Conservation (phyloP, 805 yeast species). For the Zygosaccharomyces kombuchaensis region DNA sequence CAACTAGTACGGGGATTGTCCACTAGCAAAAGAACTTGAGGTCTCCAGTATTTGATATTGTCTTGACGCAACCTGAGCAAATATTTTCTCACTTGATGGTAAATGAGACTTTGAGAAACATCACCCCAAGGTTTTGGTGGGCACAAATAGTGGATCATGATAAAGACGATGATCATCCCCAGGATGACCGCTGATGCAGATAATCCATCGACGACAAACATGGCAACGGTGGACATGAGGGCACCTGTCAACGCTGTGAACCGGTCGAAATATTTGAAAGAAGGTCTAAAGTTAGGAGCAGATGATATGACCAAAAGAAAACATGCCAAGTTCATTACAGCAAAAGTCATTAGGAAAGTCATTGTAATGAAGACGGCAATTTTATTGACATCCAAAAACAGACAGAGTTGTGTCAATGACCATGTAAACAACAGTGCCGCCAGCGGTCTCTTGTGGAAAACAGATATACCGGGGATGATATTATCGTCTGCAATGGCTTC, state of each 20-base stretch:
- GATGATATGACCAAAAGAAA: conserved; percentile 80
- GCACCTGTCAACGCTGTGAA: conserved; percentile 80
- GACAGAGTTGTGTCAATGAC: conserved; percentile 74
- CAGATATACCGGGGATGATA: conserved; percentile 72
- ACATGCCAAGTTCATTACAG: conserved; percentile 92
- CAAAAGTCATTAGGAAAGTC: conserved; percentile 95
- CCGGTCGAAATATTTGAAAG: conserved; percentile 80
- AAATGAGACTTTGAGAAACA: conserved; percentile 89
- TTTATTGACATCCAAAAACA: conserved; percentile 86
- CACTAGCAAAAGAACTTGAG: conserved; percentile 81
- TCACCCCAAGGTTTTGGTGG: conserved; percentile 99
- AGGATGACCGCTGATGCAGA: conserved; percentile 76
- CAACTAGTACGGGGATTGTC: conserved; percentile 91
- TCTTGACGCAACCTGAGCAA: conserved; percentile 72
- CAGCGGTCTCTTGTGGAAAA: conserved; percentile 63
- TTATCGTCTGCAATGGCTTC: conserved; percentile 89
- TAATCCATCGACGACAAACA: conserved; percentile 91
- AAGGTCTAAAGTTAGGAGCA: conserved; percentile 98
- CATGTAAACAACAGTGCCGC: conserved; percentile 72
- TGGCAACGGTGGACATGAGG: conserved; percentile 64
- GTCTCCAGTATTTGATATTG: conserved; percentile 97
- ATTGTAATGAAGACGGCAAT: conserved; percentile 94
- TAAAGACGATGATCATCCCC: conserved; percentile 59
- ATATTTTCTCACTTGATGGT: conserved; percentile 95
- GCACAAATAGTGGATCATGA: conserved; percentile 80